Base-by-base conservation (phyloP, 768 basidiomycete genomes). In the Leucocoprinus sp. region DNA sequence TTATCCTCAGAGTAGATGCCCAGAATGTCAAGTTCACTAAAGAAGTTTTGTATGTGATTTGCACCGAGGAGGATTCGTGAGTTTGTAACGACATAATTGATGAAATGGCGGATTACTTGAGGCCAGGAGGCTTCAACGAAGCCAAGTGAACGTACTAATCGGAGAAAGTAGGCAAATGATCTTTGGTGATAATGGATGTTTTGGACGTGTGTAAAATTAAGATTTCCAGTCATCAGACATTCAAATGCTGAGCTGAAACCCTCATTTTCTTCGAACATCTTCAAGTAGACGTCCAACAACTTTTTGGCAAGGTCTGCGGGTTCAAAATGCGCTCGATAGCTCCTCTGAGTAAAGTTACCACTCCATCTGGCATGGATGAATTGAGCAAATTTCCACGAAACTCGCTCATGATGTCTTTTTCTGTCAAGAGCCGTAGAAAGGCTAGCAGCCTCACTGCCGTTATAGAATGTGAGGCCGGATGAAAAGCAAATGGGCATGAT, bases 101-200 rank as follows among this genome's bases (percentile, higher is more conserved):
- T 48, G 46, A 68, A 65, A 28, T 40, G 47, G 7, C 54, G 50
- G 64, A 82, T 68, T 8, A 64, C 59, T 17, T 57, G 46, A 0
- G 21, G 38, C 81, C 81, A 82, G 33, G 71, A 58, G 2, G 55
- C 56, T 2, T 53, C 36, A 0, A 69, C 55, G 29, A 63, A 57
- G 17, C 56, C 57, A 19, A 46, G n/a, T 5, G 44, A 26, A 48
- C 66, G 69, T 28, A 76, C 60, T 8, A 67, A 53, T 14, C 54
- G 53, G 11, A 82, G 56, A 29, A 82, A 57, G 2, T 63, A 50
- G 1, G 62, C 75, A 42, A 80, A 78, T 26, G 66, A 70, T 31
- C 61, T 61, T 11, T 80, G 68, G 8, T 57, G 65, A 50, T 81
- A 79, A 48, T 74, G 73, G 15, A 68, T 18, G 22, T 52, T 54